Evolutionary conservation across 2,329 filamentous ascomycete genomes (phyloP).

Genomic region (Exserohilum turcica): DNA sequence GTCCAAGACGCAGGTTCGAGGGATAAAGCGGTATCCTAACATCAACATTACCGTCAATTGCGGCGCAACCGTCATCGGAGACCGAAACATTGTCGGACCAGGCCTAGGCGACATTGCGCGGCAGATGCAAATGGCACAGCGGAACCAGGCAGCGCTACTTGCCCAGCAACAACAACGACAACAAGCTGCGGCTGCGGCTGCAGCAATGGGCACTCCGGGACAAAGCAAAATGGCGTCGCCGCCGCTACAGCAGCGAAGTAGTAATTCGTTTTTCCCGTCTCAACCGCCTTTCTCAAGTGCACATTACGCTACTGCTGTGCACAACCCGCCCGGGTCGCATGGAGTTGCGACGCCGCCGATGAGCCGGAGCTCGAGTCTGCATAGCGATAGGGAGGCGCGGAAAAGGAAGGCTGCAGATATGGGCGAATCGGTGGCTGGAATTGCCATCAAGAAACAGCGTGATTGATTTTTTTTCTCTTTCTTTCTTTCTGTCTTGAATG

Average conservation of each 20-base stretch:
- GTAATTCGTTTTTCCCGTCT: neutral
- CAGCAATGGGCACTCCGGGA: neutral
- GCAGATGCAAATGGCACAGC: constrained; percentile 40
- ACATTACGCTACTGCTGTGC: neutral
- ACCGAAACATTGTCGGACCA: constrained; percentile 44
- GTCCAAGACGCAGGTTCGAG: constrained; percentile 11
- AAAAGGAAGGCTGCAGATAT: constrained; percentile 36
- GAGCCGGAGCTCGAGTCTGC: constrained; percentile 36
- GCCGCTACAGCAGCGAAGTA: neutral
- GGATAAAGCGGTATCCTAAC: constrained; percentile 19
- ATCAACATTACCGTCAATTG: constrained; percentile 44
- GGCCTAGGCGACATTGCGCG: constrained; percentile 41
- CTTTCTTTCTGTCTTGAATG: neutral
- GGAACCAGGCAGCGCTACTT: constrained; percentile 26
- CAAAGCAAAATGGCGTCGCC: constrained; percentile 11
- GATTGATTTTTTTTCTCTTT: constrained; percentile 7
- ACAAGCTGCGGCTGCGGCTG: neutral
- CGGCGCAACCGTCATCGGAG: constrained; percentile 42
- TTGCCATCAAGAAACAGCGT: constrained; percentile 22
- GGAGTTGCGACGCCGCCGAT: constrained; percentile 32
- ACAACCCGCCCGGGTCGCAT: neutral
- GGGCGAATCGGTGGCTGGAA: constrained; percentile 11
- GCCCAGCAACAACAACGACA: constrained; percentile 17
- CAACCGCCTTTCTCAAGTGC: neutral
- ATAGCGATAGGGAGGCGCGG: constrained; percentile 22